Conservation (phyloP, 257 asterid genomes). For the Anisodus acutangulus region DNA sequence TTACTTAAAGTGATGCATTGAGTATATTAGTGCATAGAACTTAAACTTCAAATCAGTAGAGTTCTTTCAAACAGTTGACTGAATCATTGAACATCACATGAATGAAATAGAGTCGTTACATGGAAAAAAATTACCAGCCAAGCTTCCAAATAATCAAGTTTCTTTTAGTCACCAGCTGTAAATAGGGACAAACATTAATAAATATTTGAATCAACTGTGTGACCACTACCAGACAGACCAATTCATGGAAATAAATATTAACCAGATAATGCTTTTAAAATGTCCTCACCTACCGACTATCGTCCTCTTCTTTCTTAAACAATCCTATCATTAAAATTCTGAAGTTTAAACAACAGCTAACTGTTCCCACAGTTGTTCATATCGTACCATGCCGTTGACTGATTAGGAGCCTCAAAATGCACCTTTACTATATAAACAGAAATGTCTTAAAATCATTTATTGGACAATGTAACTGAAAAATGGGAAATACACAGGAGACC, state of each 20-base stretch:
- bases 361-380: slow-evolving; percentile 5
- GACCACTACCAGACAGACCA: not conserved
- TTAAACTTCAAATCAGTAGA: not conserved
- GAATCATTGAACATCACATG: not conserved
- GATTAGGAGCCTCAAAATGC: not conserved
- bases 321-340: not conserved
- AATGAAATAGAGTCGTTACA: not conserved
- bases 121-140: not conserved
- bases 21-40: not conserved
- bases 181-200: not conserved
- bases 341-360: not conserved
- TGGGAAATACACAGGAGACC: not conserved
- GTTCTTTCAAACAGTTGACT: not conserved
- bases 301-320: not conserved
- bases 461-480: not conserved
- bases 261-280: not conserved
- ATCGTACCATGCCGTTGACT: not conserved
- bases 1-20: not conserved
- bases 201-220: not conserved
- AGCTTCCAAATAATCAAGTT: not conserved
- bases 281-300: not conserved
- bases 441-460: slow-evolving; percentile 3
- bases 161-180: slow-evolving; percentile 9
- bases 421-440: not conserved
- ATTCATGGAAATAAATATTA: not conserved